Base-by-base conservation (phyloP, 2,329 filamentous ascomycete genomes). In the Sarocladium kiliense region DNA sequence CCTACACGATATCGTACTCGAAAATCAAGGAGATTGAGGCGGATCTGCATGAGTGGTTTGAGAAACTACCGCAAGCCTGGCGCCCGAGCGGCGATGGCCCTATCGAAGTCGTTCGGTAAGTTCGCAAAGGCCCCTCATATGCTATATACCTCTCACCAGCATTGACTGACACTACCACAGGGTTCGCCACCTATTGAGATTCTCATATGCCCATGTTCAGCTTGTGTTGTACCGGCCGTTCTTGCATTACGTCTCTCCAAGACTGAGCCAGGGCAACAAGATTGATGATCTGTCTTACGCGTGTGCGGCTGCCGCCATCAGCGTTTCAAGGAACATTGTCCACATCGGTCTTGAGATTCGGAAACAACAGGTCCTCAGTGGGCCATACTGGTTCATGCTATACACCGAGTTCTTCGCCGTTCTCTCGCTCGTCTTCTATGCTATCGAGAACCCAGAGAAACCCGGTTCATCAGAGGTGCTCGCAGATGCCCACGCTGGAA, bases 301-400 rank as follows among this genome's bases (percentile, higher is more conserved):
- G 12, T 93, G 88, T 61, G 82, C 82, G 2, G 77, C 81, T 1
- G 80, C 80, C 1, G 81, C 80, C 2, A 78, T 85, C 54, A 85
- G 79, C 57, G 77, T 91, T 12, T 82, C 81, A 10, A 76, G 78
- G 3, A 88, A 93, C 64, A 89, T 94, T 58, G 82, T 94, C 32
- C 88, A 92, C 64, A 90, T 93, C 57, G 87, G 86, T 3, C 79
- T 84, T 21, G 87, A 91, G 64, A 92, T 92, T 75, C 85, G 87
- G 60, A 86, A 85, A 65, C 82, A 87, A 63, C 82, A 86, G 3
- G 76, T 90, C 6, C 75, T 94, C n/a, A 86, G 87, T 58, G 90
- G 89, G 1, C 87, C 89, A 0, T 92, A 91, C 68, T 94, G 89
- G 89, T 93, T 93, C 65, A 88, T 89, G 61, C 83, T 93, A 66